phyloP scores from a whole-genome alignment of 73 alveolate genomes.

The Durusdinium trenchii region DNA sequence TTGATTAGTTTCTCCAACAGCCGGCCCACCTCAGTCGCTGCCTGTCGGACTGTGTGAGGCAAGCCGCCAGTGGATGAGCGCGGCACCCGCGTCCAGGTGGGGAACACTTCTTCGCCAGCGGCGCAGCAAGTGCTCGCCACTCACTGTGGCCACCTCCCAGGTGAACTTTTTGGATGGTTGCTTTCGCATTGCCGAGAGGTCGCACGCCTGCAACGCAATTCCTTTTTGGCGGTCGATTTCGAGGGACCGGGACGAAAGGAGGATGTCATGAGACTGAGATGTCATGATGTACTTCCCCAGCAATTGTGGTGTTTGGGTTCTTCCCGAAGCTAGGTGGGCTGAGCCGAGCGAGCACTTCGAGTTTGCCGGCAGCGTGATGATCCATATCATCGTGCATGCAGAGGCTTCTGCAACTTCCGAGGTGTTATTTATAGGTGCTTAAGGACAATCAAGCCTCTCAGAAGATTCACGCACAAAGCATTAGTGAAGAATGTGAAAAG shows the following conservation, averaged over 20 bases:
- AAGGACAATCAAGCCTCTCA: neutral
- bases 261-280: no score
- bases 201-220: no score
- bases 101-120: neutral
- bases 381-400: slow-evolving; percentile 68
- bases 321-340: slow-evolving; percentile 30
- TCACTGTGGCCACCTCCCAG: neutral
- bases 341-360: slow-evolving; percentile 91
- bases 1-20: no score
- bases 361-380: slow-evolving; percentile 88
- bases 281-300: no score
- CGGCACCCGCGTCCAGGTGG: slow-evolving; percentile 70
- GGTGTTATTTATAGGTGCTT: neutral
- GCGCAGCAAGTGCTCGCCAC: neutral
- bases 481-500: no score
- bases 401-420: slow-evolving; percentile 30
- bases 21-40: neutral
- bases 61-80: slow-evolving; percentile 41
- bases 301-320: neutral
- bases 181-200: slow-evolving; percentile 69
- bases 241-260: no score
- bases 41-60: neutral
- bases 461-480: no score
- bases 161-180: slow-evolving; percentile 72
- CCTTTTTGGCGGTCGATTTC: no score